Conservation (phyloP, 305 asterid genomes). For the Solanum hybrid region DNA sequence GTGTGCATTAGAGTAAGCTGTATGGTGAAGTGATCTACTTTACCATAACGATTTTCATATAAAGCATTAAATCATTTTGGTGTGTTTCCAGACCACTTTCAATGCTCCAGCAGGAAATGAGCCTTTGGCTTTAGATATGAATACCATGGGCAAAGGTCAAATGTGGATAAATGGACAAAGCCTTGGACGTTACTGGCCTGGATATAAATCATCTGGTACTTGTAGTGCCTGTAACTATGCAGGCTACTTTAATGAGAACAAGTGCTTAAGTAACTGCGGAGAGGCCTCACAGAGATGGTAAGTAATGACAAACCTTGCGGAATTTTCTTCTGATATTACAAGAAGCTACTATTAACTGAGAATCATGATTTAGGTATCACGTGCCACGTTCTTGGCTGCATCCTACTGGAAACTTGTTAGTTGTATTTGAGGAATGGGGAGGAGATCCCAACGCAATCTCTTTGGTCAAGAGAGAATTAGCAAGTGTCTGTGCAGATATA, state of each 20-base stretch:
- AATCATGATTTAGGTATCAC: conserved; percentile 53
- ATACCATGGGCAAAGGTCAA: conserved; percentile 31
- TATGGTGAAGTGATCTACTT: background rate
- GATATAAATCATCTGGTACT: conserved; percentile 72
- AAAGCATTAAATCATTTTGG: background rate
- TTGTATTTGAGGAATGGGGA: conserved; percentile 92
- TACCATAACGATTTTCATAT: background rate
- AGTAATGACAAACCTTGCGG: background rate
- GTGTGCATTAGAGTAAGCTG: background rate
- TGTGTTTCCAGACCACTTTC: conserved; percentile 25
- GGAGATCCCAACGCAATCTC: conserved; percentile 71
- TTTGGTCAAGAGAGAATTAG: conserved; percentile 57
- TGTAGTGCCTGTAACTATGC: conserved; percentile 75
- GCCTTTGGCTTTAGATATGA: conserved; percentile 33
- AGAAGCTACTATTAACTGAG: background rate
- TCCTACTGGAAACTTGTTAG: conserved; percentile 70
- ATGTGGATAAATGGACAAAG: conserved; percentile 35
- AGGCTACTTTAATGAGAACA: conserved; percentile 68
- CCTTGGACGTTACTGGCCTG: conserved; percentile 44
- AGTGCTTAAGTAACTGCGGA: conserved; percentile 76
- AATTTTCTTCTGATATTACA: background rate
- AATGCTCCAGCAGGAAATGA: conserved; percentile 27
- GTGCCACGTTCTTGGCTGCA: conserved; percentile 88
- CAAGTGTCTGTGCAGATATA: conserved; percentile 74
- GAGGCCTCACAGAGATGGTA: conserved; percentile 98